Conservation (phyloP, 495 filamentous ascomycete genomes). For the Lophiostoma macrostomum region DNA sequence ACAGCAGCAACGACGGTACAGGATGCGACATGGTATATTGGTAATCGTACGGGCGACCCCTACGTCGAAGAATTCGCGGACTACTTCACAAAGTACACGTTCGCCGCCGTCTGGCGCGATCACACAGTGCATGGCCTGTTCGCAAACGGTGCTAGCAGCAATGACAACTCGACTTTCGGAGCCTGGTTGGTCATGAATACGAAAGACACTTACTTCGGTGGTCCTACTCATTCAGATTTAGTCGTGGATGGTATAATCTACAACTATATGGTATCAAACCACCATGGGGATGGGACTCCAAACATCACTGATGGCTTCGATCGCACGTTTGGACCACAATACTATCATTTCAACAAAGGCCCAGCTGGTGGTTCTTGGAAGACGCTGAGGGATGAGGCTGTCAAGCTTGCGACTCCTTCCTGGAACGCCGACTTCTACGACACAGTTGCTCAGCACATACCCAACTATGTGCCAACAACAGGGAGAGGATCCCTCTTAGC, state of each 20-base stretch:
- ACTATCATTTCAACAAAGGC: constrained; percentile 57
- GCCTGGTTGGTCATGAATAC: constrained; percentile 60
- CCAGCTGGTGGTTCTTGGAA: constrained; percentile 43
- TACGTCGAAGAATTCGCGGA: constrained; percentile 53
- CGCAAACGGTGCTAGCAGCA: constrained; percentile 50
- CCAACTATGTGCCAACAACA: constrained; percentile 50
- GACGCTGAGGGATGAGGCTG: constrained; percentile 49
- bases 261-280: constrained; percentile 53
- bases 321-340: constrained; percentile 53
- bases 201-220: constrained; percentile 58
- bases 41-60: constrained; percentile 46
- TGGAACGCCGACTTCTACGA: constrained; percentile 58
- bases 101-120: constrained; percentile 51
- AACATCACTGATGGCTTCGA: constrained; percentile 60
- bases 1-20: constrained; percentile 49
- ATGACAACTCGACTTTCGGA: constrained; percentile 50
- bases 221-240: constrained; percentile 55
- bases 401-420: constrained; percentile 44
- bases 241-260: constrained; percentile 58
- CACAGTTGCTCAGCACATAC: constrained; percentile 53
- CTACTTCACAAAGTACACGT: constrained; percentile 61
- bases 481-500: constrained; percentile 46
- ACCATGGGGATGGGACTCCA: constrained; percentile 55
- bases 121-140: constrained; percentile 55
- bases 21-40: constrained; percentile 57